Evolutionary conservation across 192 early-diverging fungal genomes (phyloP).

Genomic region (Geranomyces michiganensis): DNA sequence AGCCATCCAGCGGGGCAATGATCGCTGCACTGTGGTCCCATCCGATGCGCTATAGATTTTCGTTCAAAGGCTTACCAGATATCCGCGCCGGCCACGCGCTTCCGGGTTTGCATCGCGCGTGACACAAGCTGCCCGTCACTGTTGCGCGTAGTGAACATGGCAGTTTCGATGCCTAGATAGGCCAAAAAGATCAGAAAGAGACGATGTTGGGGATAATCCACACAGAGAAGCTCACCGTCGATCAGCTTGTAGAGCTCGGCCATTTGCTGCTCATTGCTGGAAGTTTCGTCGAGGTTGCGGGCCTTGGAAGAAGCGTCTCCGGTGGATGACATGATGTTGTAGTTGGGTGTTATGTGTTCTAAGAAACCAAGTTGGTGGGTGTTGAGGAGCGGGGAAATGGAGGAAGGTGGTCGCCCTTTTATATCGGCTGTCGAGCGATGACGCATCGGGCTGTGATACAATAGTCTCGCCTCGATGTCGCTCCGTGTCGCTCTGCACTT

Average conservation of each 20-base stretch:
- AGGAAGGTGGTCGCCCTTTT: too few relatives aligned
- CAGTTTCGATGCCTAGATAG: slow-evolving; percentile 11
- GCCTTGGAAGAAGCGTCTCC: neutral
- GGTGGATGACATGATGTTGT: too few relatives aligned
- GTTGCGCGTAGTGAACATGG: slow-evolving; percentile 54
- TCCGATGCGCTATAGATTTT: neutral
- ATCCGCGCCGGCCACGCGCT: slow-evolving; percentile 33
- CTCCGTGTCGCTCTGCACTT: too few relatives aligned
- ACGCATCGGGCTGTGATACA: too few relatives aligned
- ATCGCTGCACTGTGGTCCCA: too few relatives aligned
- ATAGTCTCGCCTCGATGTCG: too few relatives aligned
- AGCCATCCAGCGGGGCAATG: too few relatives aligned
- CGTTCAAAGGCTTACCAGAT: slow-evolving; percentile 33
- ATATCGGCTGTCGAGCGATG: too few relatives aligned
- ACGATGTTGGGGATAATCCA: neutral
- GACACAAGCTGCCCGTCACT: slow-evolving; percentile 39
- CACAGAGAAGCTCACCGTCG: slow-evolving; percentile 27
- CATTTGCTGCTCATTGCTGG: slow-evolving; percentile 18
- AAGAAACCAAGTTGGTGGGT: too few relatives aligned
- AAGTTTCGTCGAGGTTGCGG: slow-evolving; percentile 4
- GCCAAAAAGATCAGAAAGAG: neutral
- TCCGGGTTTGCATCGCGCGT: slow-evolving; percentile 31
- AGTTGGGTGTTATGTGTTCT: too few relatives aligned
- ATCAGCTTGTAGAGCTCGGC: slow-evolving; percentile 51
- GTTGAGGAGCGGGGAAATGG: too few relatives aligned